Percentiles rank a stretch among this genome's conserved stretches.
Evolutionary conservation across 805 yeast genomes (phyloP).

Genomic region (Pichia sporocuriosa): DNA sequence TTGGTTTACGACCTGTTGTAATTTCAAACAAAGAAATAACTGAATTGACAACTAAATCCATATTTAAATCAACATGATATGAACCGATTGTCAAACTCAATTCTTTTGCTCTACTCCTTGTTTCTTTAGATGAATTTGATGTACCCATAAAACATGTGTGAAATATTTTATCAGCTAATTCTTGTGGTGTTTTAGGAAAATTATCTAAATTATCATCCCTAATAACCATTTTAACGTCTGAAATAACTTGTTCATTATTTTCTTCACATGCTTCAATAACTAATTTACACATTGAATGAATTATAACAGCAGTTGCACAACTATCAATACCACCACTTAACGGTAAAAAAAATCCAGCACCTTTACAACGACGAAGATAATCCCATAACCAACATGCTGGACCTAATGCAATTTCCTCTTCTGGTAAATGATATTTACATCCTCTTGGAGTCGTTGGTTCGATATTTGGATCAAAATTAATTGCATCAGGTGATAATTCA

Average conservation of each 20-base stretch:
- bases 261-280: conserved; percentile 62
- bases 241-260: conserved; percentile 71
- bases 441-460: conserved; percentile 48
- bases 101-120: conserved; percentile 73
- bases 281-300: conserved; percentile 86
- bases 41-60: conserved; percentile 77
- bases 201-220: conserved; percentile 36
- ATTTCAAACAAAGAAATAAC: conserved; percentile 73
- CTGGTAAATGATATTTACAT: conserved; percentile 69
- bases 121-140: conserved; percentile 80
- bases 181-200: conserved; percentile 65
- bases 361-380: conserved; percentile 81
- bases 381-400: conserved; percentile 99
- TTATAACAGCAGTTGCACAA: conserved; percentile 94
- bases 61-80: conserved; percentile 85
- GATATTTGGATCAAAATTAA: conserved; percentile 54
- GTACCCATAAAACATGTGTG: conserved; percentile 97
- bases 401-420: conserved; percentile 94
- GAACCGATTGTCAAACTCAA: conserved; percentile 75
- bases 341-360: conserved; percentile 90
- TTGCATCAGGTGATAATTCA: conserved; percentile 55
- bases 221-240: conserved; percentile 66
- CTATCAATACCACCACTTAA: conserved; percentile 96
- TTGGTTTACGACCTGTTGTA: conserved; percentile 85
- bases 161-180: conserved; percentile 68